Conservation (phyloP, 83 land plant genomes). For the Larix sibirica region DNA sequence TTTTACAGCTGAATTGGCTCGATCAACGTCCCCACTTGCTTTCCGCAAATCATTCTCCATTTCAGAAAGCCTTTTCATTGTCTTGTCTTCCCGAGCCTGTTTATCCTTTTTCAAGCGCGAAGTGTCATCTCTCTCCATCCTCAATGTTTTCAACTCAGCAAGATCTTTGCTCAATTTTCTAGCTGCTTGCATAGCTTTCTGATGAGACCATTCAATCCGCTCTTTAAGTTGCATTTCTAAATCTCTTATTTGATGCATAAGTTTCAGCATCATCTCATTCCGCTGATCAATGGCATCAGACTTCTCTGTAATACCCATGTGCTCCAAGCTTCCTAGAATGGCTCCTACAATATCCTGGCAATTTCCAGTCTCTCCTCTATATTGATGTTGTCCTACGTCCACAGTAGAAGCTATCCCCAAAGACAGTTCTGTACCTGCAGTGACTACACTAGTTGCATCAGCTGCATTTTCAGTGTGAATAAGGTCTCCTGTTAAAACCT, state of each 20-base stretch:
- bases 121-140: constrained; percentile 76
- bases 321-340: constrained; percentile 6
- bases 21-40: constrained; percentile 72
- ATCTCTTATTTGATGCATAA: constrained; percentile 57
- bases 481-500: background rate
- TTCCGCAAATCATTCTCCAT: constrained; percentile 76
- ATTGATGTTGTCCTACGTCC: background rate
- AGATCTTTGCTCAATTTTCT: constrained; percentile 68
- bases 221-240: constrained; percentile 68
- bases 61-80: constrained; percentile 66
- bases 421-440: background rate
- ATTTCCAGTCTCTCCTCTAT: constrained; percentile 1
- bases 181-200: constrained; percentile 84
- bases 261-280: constrained; percentile 48
- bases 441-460: background rate
- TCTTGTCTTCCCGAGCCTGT: constrained; percentile 58
- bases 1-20: constrained; percentile 60
- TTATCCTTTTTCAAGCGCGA: constrained; percentile 61
- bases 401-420: background rate
- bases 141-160: constrained; percentile 58
- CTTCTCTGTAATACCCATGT: constrained; percentile 20
- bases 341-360: background rate
- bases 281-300: constrained; percentile 30
- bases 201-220: constrained; percentile 74
- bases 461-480: background rate